Evolutionary conservation across 2,329 filamentous ascomycete genomes (phyloP), one percentile per base, ranked within the genome.

Genomic region (Neophaeococcomyces aloes): DNA sequence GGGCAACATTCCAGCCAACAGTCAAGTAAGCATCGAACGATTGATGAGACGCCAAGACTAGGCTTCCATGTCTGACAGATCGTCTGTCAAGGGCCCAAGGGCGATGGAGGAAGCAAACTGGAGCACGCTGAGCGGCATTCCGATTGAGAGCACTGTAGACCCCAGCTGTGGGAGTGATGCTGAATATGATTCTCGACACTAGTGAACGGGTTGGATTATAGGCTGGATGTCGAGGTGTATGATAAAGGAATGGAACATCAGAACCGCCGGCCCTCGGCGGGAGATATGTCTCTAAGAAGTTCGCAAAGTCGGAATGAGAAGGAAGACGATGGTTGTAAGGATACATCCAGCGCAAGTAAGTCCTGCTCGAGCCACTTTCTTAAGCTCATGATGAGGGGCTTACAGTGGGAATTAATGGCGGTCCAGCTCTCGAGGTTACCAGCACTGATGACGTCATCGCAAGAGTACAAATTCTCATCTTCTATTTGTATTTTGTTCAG

Each of bases 41-140:
- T n/a, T 18, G n/a, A 29, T 41, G 38, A 41, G 21, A 17, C 14
- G 25, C 27, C 17, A 41, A 18, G n/a, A 41, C 25, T 8, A 41
- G 17, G 7, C n/a, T 29, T 11, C 25, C 25, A 23, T 17, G 25
- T 31, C 7, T n/a, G 25, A 41, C 38, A 11, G n/a, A n/a, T 4
- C 10, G 13, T 7, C 38, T 23, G 17, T 41, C 25, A n/a, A 41
- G 27, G 3, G 13, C n/a, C 38, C 38, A 41, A 7, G 38, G 38
- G 3, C 38, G 38, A 17, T 41, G 38, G 7, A 41, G 38, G 25
- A 41, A 41, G 15, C 17, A 23, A 7, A 38, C 35, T 5, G 19
- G 7, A 15, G 14, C 4, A 27, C 23, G 23, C 23, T 27, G 23
- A 27, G 23, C 10, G 23, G 23, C 23, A 13, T 23, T n/a, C 4